Evolutionary conservation across 1,139 yeast genomes (phyloP), one percentile per base, ranked within the genome.

Genomic region (Yarrowia galli): DNA sequence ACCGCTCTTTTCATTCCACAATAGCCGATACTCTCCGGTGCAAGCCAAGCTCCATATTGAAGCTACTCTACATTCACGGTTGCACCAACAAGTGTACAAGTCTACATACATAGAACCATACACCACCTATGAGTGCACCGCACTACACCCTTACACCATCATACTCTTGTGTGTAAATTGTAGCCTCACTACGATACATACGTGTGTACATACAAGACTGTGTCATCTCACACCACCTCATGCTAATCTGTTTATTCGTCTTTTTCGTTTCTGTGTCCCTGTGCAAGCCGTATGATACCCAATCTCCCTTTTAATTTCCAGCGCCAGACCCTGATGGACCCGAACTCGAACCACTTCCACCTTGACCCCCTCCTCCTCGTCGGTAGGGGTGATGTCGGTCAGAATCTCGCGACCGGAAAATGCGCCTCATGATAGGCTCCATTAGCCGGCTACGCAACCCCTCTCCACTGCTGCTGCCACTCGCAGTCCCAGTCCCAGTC

Each of bases 371-470:
- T 5, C 53, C 20, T 1, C 32, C 13, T 7, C 64, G 64, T 18
- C 64, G 48, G 42, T 58, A 58, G 12, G 64, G 64, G 32, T 58
- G 64, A 22, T 58, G 64, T 0, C 64, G 49, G 42, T 58, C 51
- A 22, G 35, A 8, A 22, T 58, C 64, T 2, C 64, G 49, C 22
- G 64, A 42, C 32, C 64, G 38, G 22, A 58, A 58, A 20, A 58
- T 58, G 9, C 64, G 49, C 23, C 64, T 36, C 49, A 53, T 36
- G 40, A 56, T 40, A 22, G 64, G 64, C 64, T 58, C 64, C 64
- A 58, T 32, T 16, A 58, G 28, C n/a, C 64, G 64, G 51, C 64
- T 58, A 28, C 64, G 64, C 22, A 58, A 20, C 12, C 49, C 64
- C 36, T 58, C 64, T 9, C 40, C 38, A 18, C n/a, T n/a, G n/a